A percentile compares a stretch with the other conserved stretches of the same genome.
These are phyloP conservation scores for Aspergillus amoenus DNA, from an alignment of 2,329 filamentous ascomycete species.

Conservation along the genomic window DNA sequence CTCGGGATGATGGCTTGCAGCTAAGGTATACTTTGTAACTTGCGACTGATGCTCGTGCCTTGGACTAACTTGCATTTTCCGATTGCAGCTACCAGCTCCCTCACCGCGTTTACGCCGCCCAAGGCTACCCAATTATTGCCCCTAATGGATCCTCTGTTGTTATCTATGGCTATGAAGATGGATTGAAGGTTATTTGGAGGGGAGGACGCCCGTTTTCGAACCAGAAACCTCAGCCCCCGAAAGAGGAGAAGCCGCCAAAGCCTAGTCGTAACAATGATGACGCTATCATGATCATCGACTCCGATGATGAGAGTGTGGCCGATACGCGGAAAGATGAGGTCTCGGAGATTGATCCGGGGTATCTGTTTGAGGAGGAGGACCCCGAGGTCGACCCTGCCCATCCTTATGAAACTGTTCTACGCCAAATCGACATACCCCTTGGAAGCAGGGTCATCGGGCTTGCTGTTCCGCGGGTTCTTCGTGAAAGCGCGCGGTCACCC, in stretches of 20 bases:
- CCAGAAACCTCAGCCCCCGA: constrained; percentile 23
- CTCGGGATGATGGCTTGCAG: constrained; percentile 42
- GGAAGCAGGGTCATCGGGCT: constrained; percentile 55
- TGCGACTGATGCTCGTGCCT: neutral
- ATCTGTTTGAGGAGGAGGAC: constrained; percentile 55
- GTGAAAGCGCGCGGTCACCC: constrained; percentile 37
- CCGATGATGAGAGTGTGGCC: constrained; percentile 53
- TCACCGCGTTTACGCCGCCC: constrained; percentile 56
- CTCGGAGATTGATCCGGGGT: constrained; percentile 19
- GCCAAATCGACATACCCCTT: constrained; percentile 56
- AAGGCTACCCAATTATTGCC: constrained; percentile 58
- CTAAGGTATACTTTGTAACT: constrained; percentile 35
- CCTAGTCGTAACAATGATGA: constrained; percentile 35
- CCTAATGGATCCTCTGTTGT: constrained; percentile 63
- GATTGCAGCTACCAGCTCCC: constrained; percentile 58
- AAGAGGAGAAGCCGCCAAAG: constrained; percentile 27
- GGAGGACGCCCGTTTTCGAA: constrained; percentile 53
- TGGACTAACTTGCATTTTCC: constrained; percentile 9
- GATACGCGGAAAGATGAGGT: constrained; percentile 26
- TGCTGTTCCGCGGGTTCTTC: constrained; percentile 48
- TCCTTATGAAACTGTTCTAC: constrained; percentile 55
- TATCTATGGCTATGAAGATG: constrained; percentile 59
- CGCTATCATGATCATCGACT: constrained; percentile 56
- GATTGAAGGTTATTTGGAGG: constrained; percentile 60
- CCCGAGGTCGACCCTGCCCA: constrained; percentile 56